Evolutionary conservation across 257 asterid species (phyloP).

Genomic region (Echites panduratus): DNA sequence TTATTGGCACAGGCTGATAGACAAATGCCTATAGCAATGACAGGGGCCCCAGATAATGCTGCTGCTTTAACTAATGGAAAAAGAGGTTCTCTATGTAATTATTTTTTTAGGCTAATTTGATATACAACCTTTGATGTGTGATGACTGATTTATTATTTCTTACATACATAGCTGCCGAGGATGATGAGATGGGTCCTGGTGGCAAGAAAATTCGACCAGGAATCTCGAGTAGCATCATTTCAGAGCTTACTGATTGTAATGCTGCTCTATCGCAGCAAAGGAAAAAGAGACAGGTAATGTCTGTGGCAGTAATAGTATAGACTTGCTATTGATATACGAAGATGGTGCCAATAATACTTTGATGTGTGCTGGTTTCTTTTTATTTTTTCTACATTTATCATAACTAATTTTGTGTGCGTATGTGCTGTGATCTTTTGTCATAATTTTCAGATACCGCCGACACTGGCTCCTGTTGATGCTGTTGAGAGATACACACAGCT

Average conservation of each 20-base stretch:
- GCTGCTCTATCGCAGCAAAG: slow-evolving; percentile 82
- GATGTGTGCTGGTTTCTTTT: background rate
- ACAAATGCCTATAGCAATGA: slow-evolving; percentile 57
- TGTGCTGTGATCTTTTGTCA: background rate
- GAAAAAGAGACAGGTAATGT: slow-evolving; percentile 78
- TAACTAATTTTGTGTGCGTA: slow-evolving; percentile 1
- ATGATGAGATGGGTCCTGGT: slow-evolving; percentile 60
- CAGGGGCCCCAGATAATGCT: slow-evolving; percentile 35
- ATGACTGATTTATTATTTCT: slow-evolving; percentile 18
- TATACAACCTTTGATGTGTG: slow-evolving; percentile 4
- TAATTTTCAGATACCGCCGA: slow-evolving; percentile 51
- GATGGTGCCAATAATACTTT: background rate
- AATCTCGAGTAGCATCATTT: slow-evolving; percentile 59
- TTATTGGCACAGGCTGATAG: slow-evolving; percentile 83
- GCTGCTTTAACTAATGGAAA: slow-evolving; percentile 78
- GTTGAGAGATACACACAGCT: slow-evolving; percentile 88
- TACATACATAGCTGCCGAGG: slow-evolving; percentile 62
- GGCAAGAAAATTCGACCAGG: slow-evolving; percentile 82
- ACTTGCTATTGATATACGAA: slow-evolving; percentile 2
- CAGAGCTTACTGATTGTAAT: slow-evolving; percentile 87
- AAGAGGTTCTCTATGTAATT: slow-evolving; percentile 53
- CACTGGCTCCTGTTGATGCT: slow-evolving; percentile 72
- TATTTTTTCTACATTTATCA: too few relatives aligned
- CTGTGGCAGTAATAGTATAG: slow-evolving; percentile 9
- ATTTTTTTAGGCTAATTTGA: background rate